Conservation (phyloP, 192 early-diverging fungal species). For the Coemansia guatemalensis region DNA sequence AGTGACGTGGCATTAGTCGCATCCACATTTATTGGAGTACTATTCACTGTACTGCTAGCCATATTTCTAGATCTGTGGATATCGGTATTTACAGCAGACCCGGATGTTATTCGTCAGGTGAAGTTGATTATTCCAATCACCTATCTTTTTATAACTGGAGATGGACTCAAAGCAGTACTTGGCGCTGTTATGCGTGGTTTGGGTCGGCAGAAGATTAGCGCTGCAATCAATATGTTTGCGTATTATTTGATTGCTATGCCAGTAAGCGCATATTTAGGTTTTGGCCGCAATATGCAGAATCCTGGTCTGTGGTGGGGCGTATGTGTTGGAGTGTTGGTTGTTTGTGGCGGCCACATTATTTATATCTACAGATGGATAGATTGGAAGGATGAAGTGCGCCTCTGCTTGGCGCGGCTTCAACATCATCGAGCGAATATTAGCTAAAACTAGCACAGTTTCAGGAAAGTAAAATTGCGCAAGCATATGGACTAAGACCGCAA, state of each 20-base stretch:
- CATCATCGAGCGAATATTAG: background rate
- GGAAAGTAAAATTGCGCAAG: no score
- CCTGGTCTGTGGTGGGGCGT: no score
- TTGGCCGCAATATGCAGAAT: no score
- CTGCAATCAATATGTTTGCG: conserved; percentile 29
- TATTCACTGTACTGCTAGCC: background rate
- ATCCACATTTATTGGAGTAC: conserved; percentile 52
- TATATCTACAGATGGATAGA: no score
- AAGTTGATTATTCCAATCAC: conserved; percentile 63
- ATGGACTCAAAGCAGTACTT: conserved; percentile 55
- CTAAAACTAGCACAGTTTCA: no score
- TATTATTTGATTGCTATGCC: conserved; percentile 47
- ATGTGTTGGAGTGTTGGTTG: no score
- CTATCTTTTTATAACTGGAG: conserved; percentile 59
- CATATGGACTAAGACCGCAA: no score
- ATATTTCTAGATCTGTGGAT: conserved; percentile 12
- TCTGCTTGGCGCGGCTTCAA: no score
- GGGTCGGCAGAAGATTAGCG: conserved; percentile 43
- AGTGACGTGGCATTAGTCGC: conserved; percentile 52
- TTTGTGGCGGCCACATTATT: no score
- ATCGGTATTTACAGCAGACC: conserved; percentile 60
- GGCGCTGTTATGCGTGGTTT: conserved; percentile 50
- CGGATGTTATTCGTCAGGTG: conserved; percentile 26
- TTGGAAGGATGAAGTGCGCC: no score
- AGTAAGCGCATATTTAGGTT: conserved; percentile 33